Conservation (phyloP, 768 basidiomycete genomes). For the Suillus lakei region DNA sequence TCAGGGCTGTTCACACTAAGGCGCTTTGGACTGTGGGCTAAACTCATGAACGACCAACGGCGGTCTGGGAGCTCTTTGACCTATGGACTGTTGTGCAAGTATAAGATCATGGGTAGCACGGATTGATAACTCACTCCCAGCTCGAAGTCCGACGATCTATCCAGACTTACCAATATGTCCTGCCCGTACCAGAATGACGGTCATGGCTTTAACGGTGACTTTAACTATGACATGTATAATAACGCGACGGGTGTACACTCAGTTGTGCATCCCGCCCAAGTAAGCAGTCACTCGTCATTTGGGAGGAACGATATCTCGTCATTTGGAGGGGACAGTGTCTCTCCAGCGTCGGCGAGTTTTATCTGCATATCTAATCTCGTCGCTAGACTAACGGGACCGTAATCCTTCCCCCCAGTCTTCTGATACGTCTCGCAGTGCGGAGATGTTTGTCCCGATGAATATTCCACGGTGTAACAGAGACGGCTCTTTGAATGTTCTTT, state of each 20-base stretch:
- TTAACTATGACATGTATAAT: not conserved
- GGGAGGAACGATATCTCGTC: too few species aligned
- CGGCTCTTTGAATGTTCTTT: slow-evolving; percentile 4
- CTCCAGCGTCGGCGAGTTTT: not conserved
- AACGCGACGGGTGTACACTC: not conserved
- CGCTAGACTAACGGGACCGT: not conserved
- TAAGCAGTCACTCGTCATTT: not conserved
- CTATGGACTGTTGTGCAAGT: not conserved
- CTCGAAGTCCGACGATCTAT: not conserved
- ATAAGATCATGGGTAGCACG: too few species aligned
- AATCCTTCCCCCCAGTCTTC: not conserved
- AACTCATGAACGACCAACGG: too few species aligned
- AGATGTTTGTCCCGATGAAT: slow-evolving; percentile 7
- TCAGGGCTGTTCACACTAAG: not conserved
- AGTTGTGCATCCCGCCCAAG: not conserved
- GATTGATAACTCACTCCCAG: not conserved
- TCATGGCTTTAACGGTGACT: not conserved
- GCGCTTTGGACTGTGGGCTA: not conserved
- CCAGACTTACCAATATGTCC: not conserved
- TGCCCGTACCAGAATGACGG: not conserved
- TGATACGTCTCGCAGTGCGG: not conserved
- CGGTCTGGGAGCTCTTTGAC: not conserved
- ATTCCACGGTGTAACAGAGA: not conserved
- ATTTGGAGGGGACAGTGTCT: too few species aligned
- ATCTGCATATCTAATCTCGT: not conserved